Base-by-base conservation (phyloP, 768 basidiomycete genomes). In the Mrakia hoshinonis region DNA sequence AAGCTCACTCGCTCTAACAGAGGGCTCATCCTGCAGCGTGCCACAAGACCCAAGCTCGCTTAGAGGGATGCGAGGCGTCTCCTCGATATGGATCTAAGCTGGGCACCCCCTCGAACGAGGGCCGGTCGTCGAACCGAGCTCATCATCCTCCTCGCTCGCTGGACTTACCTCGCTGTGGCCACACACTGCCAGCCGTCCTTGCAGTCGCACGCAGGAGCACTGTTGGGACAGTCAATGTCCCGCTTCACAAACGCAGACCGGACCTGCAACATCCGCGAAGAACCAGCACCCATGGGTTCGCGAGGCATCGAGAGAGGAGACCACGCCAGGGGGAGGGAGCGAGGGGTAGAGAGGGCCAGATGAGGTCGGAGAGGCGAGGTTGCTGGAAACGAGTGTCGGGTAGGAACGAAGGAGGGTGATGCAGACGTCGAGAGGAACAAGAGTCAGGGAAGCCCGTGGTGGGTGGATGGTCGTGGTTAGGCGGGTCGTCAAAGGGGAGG, bases 221-320 rank as follows among this genome's bases (percentile, higher is more conserved):
- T 34, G 65, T 60, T 67, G 15, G 70, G 65, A 47, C 70, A 72
- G 36, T 72, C 70, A 18, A 72, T 49, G 47, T 70, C 69, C 22
- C 69, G 7, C 61, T 62, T 46, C 22, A 20, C 54, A 4, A 69
- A 15, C 24, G 4, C 64, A 18, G 43, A 20, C 24, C 15, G 12
- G n/a, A 51, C 46, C 3, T 29, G 48, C 0, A 34, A 48, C 10
- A 46, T 9, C 15, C 38, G 58, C 4, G 69, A 31, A 54, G 36
- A 24, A 4, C 31, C 9, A 48, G 51, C 22, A n/a, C 61, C 69
- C 52, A 39, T 2, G 36, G 13, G 18, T 18, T n/a, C 61, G 26
- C 29, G 61, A 69, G 62, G 62, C 26, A 20, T 34, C 34, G 22
- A 29, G 51, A 36, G 49, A 24, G 52, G 34, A n/a, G 46, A 51